Base-by-base conservation (phyloP, 2,329 filamentous ascomycete species). In the Talaromyces sp. region DNA sequence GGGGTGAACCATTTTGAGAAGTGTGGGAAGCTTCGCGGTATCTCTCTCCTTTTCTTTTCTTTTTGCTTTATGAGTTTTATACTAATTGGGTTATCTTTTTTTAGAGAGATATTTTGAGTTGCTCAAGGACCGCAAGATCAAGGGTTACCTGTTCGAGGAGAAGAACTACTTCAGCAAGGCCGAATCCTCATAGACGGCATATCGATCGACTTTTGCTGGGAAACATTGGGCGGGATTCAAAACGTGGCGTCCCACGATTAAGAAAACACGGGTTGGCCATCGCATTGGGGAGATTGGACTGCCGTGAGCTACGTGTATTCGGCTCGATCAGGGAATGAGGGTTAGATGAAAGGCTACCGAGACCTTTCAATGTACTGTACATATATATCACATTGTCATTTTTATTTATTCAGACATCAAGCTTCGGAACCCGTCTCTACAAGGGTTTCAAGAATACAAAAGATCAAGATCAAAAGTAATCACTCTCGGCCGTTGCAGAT, bases 1-100 rank as follows among this genome's bases (percentile, higher is more conserved):
- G 86, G 86, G 9, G 84, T 87, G 58, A 88, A 88, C 70, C 86
- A 88, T 73, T 73, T 88, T 68, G 85, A 88, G 80, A 88, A 87
- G 75, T 88, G 86, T 71, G 85, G 84, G 66, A 79, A 81, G 70
- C 75, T 88, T 76, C 81, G 86, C 82, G 86, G 86, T 88, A 73
- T 71, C 82, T 75, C 55, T 60, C 32, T 3, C 19, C 9, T 21
- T n/a, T 43, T 19, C n/a, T n/a, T 21, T 43, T 7, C 4, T 43
- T 21, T 8, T 43, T 43, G 3, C 17, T 43, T 43, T 43, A 7
- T 31, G 8, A 10, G 1, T 13, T 19, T 14, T 58, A 32, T 17
- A 60, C 56, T 60, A 50, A 61, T 24, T 4, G 31, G 31, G 27
- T 54, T 27, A n/a, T 5, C n/a, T 11, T 1, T 56, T 26, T 63